Conservation (phyloP, 202 grass and related monocot species). For the Panicum virgatum region DNA sequence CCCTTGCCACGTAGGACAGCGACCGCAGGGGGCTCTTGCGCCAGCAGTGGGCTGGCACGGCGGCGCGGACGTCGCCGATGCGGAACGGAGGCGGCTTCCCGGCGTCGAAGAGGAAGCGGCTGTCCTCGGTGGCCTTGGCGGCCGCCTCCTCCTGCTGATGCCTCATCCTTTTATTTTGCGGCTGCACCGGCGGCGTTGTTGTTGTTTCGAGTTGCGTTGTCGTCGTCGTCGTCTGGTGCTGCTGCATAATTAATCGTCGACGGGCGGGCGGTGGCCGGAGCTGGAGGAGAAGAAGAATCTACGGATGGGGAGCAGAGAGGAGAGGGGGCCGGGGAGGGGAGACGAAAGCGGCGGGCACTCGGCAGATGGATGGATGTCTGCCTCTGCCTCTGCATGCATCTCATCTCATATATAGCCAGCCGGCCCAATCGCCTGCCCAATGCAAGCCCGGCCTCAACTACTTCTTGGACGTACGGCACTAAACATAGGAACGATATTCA, state of each 20-base stretch:
- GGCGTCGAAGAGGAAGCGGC: constrained; percentile 38
- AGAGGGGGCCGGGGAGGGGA: background rate
- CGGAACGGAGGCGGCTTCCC: constrained; percentile 75
- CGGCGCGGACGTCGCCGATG: constrained; percentile 74
- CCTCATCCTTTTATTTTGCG: background rate
- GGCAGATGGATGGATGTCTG: too few relatives aligned
- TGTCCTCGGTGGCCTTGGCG: constrained; percentile 51
- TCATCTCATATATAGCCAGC: too few relatives aligned
- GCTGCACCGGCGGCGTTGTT: too few relatives aligned
- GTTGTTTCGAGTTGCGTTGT: background rate
- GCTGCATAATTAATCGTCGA: background rate
- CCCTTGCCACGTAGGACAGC: constrained; percentile 62
- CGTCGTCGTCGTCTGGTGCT: too few relatives aligned
- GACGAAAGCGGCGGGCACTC: background rate
- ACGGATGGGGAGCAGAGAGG: too few relatives aligned
- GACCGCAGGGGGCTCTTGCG: constrained; percentile 59
- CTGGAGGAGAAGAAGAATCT: too few relatives aligned
- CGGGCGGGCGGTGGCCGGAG: too few relatives aligned
- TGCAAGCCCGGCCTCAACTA: too few relatives aligned
- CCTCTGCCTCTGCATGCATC: too few relatives aligned
- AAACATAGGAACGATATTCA: too few relatives aligned
- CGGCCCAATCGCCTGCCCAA: too few relatives aligned
- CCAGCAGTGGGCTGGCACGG: constrained; percentile 70
- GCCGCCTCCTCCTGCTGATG: background rate
- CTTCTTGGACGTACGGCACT: too few relatives aligned